Base-by-base conservation (phyloP, 257 asterid genomes). In the Perilla frutescens region DNA sequence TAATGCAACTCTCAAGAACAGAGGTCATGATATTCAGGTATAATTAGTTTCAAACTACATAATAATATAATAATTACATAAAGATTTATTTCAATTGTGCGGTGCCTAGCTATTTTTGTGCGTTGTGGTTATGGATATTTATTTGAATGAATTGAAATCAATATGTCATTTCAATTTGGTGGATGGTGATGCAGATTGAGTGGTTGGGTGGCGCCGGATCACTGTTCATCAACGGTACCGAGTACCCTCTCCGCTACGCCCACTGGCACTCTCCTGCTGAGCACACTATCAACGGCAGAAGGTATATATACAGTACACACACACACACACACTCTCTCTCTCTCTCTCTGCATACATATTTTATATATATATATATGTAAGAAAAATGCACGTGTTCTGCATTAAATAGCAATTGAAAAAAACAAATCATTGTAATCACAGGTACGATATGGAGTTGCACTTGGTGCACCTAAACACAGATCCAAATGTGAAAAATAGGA, bases 261-360 rank as follows among this genome's bases (percentile, higher is more conserved):
- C 97, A 91, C 31, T 89, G 97, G 96, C 97, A 91, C 75, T 84
- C 94, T 63, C 94, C 97, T 20, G 87, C 97, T 0, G 97, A 91
- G 78, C 94, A 87, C 81, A 87, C 94, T 11, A 69, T 89, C 76
- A 58, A 84, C 29, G 94, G 97, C 55, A 82, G 78, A 78, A 85
- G 96, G 89, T 64, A 15, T 37, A 7, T 20, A 20, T 20, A 20
- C 26, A 20, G 26, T 20, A 20, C 26, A 20, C 26, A 20, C 26
- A 20, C 26, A 20, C n/a, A n/a, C n/a, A n/a, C n/a, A n/a, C n/a
- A n/a, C n/a, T n/a, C n/a, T n/a, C n/a, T n/a, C 26, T 20, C 26
- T 20, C 26, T 20, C 26, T 20, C 26, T 20, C 26, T 20, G 26
- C 26, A 20, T 20, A 20, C 26, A 20, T 20, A 20, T 20, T 20